Conservation (phyloP, 2,329 filamentous ascomycete species). For the Penicillium sp. region DNA sequence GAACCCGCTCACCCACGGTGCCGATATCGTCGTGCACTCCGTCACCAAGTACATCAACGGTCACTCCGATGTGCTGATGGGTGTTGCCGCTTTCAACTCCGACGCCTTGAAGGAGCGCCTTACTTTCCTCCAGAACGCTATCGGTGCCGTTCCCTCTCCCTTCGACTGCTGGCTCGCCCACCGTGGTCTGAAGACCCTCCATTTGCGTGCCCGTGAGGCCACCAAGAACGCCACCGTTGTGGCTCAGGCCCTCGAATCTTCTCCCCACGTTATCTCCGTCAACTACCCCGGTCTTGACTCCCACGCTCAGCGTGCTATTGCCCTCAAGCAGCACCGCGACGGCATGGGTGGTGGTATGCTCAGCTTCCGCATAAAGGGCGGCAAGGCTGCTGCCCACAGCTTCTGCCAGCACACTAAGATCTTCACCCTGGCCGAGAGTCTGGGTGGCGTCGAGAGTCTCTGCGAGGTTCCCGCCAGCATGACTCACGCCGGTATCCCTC, state of each 20-base stretch:
- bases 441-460: conserved; percentile 89
- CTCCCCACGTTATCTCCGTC: conserved; percentile 79
- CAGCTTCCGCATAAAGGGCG: conserved; percentile 88
- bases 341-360: conserved; percentile 97
- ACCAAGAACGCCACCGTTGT: conserved; percentile 77
- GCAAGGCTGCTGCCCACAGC: conserved; percentile 77
- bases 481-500: conserved; percentile 95
- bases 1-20: conserved; percentile 91
- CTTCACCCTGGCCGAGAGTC: conserved; percentile 88
- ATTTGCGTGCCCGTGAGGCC: conserved; percentile 85
- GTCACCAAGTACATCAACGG: conserved; percentile 99
- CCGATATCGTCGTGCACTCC: conserved; percentile 93
- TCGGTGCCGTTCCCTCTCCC: conserved; percentile 87
- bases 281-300: conserved; percentile 93
- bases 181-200: conserved; percentile 92
- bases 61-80: conserved; percentile 96
- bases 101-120: conserved; percentile 74
- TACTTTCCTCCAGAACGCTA: conserved; percentile 93
- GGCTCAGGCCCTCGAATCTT: conserved; percentile 73
- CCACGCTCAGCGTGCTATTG: conserved; percentile 82
- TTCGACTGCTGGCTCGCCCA: conserved; percentile 99
- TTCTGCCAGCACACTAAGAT: conserved; percentile 90
- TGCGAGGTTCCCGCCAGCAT: conserved; percentile 92
- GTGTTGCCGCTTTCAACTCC: conserved; percentile 91
- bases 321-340: conserved; percentile 85